Evolutionary conservation across 768 basidiomycete genomes (phyloP).

Genomic region (Hebeloma cylindrosporum): DNA sequence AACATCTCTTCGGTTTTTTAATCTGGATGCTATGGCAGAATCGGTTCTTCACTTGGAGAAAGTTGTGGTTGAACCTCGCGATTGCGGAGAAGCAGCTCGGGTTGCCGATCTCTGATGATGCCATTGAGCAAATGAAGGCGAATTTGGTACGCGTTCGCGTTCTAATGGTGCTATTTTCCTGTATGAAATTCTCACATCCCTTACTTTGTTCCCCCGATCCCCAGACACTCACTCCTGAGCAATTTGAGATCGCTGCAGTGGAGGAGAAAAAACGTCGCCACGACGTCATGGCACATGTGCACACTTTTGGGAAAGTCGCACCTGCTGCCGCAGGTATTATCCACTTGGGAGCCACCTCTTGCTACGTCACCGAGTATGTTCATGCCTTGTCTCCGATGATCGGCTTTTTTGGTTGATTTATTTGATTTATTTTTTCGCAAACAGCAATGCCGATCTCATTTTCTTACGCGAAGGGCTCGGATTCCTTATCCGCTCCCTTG

Average conservation of each 20-base stretch:
- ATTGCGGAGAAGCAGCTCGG: slow-evolving; percentile 96
- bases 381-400: not conserved
- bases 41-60: slow-evolving; percentile 93
- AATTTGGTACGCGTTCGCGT: slow-evolving; percentile 62
- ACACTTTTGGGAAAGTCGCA: slow-evolving; percentile 92
- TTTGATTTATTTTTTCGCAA: not conserved
- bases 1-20: no score
- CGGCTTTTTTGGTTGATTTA: not conserved
- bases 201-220: not conserved
- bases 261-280: slow-evolving; percentile 98
- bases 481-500: slow-evolving; percentile 85
- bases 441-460: slow-evolving; percentile 96
- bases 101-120: slow-evolving; percentile 83
- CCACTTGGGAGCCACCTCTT: slow-evolving; percentile 95
- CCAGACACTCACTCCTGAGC: slow-evolving; percentile 80
- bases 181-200: not conserved
- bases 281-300: slow-evolving; percentile 99
- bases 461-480: slow-evolving; percentile 88
- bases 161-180: no score
- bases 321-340: slow-evolving; percentile 96
- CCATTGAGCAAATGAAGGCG: slow-evolving; percentile 92
- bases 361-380: slow-evolving; percentile 96
- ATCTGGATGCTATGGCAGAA: no score
- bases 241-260: slow-evolving; percentile 87
- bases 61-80: slow-evolving; percentile 94